A percentile compares a stretch with the other conserved stretches of the same genome.
Evolutionary conservation across 805 yeast species (phyloP).

Genomic region (Saccharomyces paradoxus): DNA sequence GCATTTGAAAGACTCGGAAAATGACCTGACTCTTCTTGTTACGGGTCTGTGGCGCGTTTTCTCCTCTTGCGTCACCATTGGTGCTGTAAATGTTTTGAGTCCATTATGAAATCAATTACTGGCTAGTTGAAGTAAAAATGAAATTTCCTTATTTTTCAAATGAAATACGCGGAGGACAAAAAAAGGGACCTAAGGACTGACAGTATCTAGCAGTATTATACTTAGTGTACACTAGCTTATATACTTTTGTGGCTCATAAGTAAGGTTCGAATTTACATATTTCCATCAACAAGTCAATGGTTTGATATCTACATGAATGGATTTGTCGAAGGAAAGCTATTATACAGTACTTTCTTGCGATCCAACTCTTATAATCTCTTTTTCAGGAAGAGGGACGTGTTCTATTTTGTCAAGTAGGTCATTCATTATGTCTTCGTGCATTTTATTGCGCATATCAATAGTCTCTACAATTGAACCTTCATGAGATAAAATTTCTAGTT

Average conservation of each 20-base stretch:
- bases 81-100: not conserved
- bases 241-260: not conserved
- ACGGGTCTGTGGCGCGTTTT: not conserved
- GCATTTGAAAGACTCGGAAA: conserved; percentile 23
- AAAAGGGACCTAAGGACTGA: not conserved
- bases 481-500: conserved; percentile 14
- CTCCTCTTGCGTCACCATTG: not conserved
- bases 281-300: not conserved
- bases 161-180: conserved; percentile 2
- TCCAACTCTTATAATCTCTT: conserved; percentile 31
- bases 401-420: conserved; percentile 44
- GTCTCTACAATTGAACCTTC: conserved; percentile 20
- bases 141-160: not conserved
- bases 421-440: conserved; percentile 45
- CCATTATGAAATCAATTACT: not conserved
- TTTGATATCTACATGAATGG: not conserved
- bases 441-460: conserved; percentile 48
- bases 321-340: not conserved
- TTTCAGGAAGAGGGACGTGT: conserved; percentile 44
- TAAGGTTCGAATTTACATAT: not conserved
- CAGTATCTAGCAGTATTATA: not conserved
- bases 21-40: conserved; percentile 16
- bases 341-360: not conserved
- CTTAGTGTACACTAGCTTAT: not conserved
- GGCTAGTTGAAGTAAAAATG: not conserved